Percentiles rank a stretch among this genome's conserved stretches.
phyloP scores from a whole-genome alignment of 163 green algal species.

The Chloromonas sp. region DNA sequence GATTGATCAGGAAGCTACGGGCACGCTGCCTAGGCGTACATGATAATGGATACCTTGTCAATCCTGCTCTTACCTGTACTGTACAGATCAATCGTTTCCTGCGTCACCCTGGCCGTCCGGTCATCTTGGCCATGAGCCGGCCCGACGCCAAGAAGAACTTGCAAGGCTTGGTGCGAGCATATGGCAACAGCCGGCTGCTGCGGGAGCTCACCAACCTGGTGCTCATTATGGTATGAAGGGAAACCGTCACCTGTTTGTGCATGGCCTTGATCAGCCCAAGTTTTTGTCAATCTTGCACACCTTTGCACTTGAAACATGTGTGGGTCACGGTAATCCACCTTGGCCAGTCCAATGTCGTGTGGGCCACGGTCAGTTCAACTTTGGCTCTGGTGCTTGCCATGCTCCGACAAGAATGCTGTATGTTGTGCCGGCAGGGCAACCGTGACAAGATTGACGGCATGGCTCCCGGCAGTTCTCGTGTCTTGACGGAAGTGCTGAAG shows the following conservation, averaged over 20 bases:
- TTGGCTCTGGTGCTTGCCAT: too few species aligned
- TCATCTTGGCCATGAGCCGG: slow-evolving; percentile 88
- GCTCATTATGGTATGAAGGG: slow-evolving; percentile 68
- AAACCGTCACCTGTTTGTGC: not conserved
- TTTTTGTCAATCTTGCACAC: too few species aligned
- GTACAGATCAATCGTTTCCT: slow-evolving; percentile 78
- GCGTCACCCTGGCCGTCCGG: slow-evolving; percentile 87
- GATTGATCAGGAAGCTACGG: too few species aligned
- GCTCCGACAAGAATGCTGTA: too few species aligned
- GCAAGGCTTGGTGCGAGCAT: slow-evolving; percentile 35
- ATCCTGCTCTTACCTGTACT: too few species aligned
- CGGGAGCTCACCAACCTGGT: slow-evolving; percentile 90
- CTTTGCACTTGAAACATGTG: too few species aligned
- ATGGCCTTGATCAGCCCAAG: too few species aligned
- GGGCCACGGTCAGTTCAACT: too few species aligned
- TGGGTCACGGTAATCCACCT: too few species aligned
- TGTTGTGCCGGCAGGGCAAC: slow-evolving; percentile 59
- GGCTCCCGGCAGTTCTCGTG: slow-evolving; percentile 48
- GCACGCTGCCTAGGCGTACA: too few species aligned
- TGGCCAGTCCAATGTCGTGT: too few species aligned
- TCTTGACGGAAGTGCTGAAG: slow-evolving; percentile 71
- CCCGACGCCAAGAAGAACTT: slow-evolving; percentile 95
- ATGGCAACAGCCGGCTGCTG: slow-evolving; percentile 66
- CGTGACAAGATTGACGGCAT: slow-evolving; percentile 84
- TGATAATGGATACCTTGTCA: too few species aligned